A percentile compares a stretch with the other conserved stretches of the same genome.
These are phyloP conservation scores for Agrocybe pediades DNA, from an alignment of 768 basidiomycete genomes.

Conservation along the genomic window DNA sequence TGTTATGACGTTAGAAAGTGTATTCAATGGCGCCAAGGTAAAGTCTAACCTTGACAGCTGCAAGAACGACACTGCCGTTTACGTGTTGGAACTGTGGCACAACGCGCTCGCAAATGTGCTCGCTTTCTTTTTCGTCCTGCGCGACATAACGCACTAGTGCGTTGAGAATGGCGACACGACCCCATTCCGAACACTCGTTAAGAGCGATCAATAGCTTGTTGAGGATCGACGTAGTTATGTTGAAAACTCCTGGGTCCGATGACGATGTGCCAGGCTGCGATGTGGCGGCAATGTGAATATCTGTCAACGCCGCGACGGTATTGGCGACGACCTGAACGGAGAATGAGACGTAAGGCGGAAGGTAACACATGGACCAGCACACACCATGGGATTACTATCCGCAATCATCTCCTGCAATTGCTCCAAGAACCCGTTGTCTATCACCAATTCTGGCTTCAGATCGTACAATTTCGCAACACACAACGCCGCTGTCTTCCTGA, in stretches of 20 bases:
- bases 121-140: conserved; percentile 90
- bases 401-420: conserved; percentile 90
- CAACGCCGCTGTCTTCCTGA: conserved; percentile 95
- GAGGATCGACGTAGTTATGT: conserved; percentile 80
- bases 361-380: conserved; percentile 11
- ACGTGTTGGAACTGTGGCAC: conserved; percentile 98
- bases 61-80: conserved; percentile 95
- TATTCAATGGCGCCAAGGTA: neutral
- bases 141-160: conserved; percentile 84
- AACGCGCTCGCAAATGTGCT: conserved; percentile 98
- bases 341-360: neutral
- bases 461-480: conserved; percentile 98
- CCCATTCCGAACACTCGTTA: conserved; percentile 99
- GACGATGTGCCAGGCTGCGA: conserved; percentile 56
- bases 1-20: neutral
- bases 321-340: conserved; percentile 90
- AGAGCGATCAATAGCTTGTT: conserved; percentile 92
- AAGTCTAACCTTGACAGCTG: conserved; percentile 83
- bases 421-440: conserved; percentile 93
- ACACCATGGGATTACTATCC: conserved; percentile 96
- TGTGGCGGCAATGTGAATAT: conserved; percentile 80
- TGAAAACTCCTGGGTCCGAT: conserved; percentile 70
- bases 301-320: conserved; percentile 89
- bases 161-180: conserved; percentile 89
- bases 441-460: conserved; percentile 91